phyloP scores from a whole-genome alignment of 106 monocot species.

The Dioscorea alata region DNA sequence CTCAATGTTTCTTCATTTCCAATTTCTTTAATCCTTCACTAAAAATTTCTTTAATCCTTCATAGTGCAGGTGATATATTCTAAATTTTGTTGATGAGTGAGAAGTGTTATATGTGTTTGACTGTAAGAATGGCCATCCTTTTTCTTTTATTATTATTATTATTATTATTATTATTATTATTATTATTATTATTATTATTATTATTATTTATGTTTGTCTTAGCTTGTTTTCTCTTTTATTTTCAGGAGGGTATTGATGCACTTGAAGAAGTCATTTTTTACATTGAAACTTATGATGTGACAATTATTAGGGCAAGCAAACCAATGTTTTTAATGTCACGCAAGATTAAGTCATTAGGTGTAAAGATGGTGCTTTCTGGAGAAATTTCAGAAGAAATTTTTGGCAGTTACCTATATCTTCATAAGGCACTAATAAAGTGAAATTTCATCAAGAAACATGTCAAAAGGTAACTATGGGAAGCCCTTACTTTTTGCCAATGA shows the following conservation, averaged over 20 bases:
- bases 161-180: too few relatives aligned
- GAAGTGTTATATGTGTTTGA: not conserved
- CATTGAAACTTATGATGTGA: conserved; percentile 45
- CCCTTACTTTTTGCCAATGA: not conserved
- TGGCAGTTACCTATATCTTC: conserved; percentile 40
- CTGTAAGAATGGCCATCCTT: not conserved
- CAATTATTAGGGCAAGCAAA: conserved; percentile 36
- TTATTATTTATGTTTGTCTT: not conserved
- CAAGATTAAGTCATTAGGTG: conserved; percentile 44
- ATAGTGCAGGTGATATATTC: conserved; percentile 24
- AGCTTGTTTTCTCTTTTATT: not conserved
- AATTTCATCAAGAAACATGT: conserved; percentile 42
- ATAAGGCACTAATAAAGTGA: conserved; percentile 40
- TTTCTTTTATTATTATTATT: too few relatives aligned
- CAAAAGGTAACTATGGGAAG: conserved; percentile 21
- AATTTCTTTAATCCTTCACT: too few relatives aligned
- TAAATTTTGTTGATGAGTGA: not conserved
- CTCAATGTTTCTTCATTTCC: too few relatives aligned
- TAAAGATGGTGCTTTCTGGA: conserved; percentile 49
- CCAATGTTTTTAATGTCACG: conserved; percentile 50
- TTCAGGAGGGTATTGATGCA: conserved; percentile 21
- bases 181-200: too few relatives aligned
- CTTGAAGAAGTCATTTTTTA: conserved; percentile 41
- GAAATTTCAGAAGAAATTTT: conserved; percentile 48
- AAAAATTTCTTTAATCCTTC: conserved; percentile 10